These are phyloP conservation scores for Tetraselmis striata DNA, from an alignment of 139 green algal genomes.

Conservation along the genomic window DNA sequence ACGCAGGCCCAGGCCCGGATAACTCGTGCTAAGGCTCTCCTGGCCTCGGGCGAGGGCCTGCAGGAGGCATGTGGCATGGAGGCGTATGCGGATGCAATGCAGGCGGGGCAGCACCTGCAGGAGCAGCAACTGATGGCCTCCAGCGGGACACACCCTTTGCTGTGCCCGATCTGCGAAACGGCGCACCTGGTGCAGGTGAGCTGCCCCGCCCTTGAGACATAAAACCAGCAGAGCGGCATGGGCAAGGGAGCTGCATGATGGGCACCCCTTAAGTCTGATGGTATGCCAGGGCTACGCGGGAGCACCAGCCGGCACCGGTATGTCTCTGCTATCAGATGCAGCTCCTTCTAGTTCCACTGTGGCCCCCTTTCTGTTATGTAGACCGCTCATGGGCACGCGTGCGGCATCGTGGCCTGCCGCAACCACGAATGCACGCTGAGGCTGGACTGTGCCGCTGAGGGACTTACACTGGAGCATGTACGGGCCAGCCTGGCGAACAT, in stretches of 20 bases:
- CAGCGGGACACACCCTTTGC: neutral
- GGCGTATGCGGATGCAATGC: neutral
- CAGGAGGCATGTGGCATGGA: neutral
- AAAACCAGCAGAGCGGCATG: too few species aligned
- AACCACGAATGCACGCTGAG: neutral
- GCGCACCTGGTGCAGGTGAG: neutral
- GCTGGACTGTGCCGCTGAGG: neutral
- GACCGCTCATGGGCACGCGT: neutral
- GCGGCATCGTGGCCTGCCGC: neutral
- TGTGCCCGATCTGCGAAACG: neutral
- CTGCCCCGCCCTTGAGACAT: neutral
- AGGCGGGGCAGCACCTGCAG: neutral
- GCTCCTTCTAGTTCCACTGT: neutral
- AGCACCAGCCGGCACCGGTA: neutral
- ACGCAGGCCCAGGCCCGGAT: too few species aligned
- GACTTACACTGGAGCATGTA: neutral
- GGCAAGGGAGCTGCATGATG: neutral
- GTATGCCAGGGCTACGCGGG: neutral
- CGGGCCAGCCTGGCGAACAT: neutral
- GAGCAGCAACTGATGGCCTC: neutral
- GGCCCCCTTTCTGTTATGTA: neutral
- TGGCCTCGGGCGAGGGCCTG: neutral
- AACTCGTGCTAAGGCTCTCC: neutral
- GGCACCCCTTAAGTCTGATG: neutral
- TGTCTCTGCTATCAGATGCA: neutral